Conservation (phyloP, 2,329 filamentous ascomycete genomes). For the Fusarium neocosmosporiellum region DNA sequence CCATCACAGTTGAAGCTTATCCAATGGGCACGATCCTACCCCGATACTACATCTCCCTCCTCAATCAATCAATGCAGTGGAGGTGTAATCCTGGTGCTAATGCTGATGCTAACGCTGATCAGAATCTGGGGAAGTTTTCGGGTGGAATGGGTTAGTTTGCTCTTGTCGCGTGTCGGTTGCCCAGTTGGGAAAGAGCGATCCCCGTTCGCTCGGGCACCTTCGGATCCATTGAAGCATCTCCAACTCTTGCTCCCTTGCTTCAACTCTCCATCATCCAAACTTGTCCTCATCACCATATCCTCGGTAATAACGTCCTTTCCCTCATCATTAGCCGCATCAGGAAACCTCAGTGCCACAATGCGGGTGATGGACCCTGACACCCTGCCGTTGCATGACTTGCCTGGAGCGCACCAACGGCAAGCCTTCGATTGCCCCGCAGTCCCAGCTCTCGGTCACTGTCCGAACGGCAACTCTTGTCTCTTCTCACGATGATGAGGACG, state of each 20-base stretch:
- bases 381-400: conserved; percentile 34
- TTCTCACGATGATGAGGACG: conserved; percentile 25
- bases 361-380: conserved; percentile 28
- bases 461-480: conserved; percentile 40
- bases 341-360: conserved; percentile 20
- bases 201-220: conserved; percentile 25
- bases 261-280: conserved; percentile 3
- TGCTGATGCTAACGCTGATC: conserved; percentile 1
- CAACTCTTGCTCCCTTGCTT: conserved; percentile 3
- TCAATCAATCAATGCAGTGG: background rate
- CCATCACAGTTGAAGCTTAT: background rate
- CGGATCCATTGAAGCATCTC: conserved; percentile 26
- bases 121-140: conserved; percentile 34
- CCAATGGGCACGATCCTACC: background rate
- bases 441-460: conserved; percentile 43
- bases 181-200: conserved; percentile 14
- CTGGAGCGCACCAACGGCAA: conserved; percentile 33
- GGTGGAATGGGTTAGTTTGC: conserved; percentile 12
- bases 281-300: conserved; percentile 2
- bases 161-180: background rate
- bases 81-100: background rate
- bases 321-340: conserved; percentile 26
- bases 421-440: conserved; percentile 33
- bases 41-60: background rate
- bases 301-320: conserved; percentile 16